phyloP scores from a whole-genome alignment of 2,329 filamentous ascomycete species.

The Cladosporium cucumerinum region DNA sequence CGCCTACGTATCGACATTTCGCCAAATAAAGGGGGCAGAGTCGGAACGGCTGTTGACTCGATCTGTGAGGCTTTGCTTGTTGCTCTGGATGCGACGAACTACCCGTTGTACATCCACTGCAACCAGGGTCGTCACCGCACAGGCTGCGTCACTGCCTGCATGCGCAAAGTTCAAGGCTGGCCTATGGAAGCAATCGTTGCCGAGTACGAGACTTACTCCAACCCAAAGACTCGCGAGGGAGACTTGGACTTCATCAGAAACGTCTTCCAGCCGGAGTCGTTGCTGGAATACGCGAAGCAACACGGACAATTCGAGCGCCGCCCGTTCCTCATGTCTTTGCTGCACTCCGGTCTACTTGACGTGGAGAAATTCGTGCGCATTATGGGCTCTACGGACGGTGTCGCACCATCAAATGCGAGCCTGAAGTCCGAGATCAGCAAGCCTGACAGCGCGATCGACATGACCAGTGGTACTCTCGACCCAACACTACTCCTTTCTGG shows the following conservation, averaged over 20 bases:
- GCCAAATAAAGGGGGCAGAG: conserved; percentile 73
- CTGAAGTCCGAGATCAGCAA: conserved; percentile 16
- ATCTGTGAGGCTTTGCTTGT: conserved; percentile 70
- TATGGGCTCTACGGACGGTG: conserved; percentile 13
- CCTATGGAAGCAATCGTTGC: conserved; percentile 58
- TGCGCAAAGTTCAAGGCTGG: conserved; percentile 72
- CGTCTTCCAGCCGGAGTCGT: conserved; percentile 40
- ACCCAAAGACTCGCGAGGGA: conserved; percentile 47
- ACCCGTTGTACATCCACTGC: conserved; percentile 84
- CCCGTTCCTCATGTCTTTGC: conserved; percentile 18
- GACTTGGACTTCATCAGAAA: conserved; percentile 46
- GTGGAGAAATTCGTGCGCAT: conserved; percentile 21
- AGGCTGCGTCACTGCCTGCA: conserved; percentile 78
- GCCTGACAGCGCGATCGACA: conserved; percentile 14
- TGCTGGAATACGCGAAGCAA: conserved; percentile 32
- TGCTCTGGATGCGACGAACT: conserved; percentile 67
- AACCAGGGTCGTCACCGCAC: conserved; percentile 94
- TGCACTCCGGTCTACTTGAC: conserved; percentile 19
- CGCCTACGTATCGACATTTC: conserved; percentile 75
- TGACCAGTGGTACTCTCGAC: conserved; percentile 2
- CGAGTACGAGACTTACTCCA: conserved; percentile 68
- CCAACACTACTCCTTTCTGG: neutral
- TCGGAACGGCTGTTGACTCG: conserved; percentile 61
- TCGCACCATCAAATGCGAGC: conserved; percentile 17
- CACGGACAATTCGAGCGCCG: conserved; percentile 19